Base-by-base conservation (phyloP, 225 moss, liverwort and hornwort genomes). In the Antitrichia curtipendula region DNA sequence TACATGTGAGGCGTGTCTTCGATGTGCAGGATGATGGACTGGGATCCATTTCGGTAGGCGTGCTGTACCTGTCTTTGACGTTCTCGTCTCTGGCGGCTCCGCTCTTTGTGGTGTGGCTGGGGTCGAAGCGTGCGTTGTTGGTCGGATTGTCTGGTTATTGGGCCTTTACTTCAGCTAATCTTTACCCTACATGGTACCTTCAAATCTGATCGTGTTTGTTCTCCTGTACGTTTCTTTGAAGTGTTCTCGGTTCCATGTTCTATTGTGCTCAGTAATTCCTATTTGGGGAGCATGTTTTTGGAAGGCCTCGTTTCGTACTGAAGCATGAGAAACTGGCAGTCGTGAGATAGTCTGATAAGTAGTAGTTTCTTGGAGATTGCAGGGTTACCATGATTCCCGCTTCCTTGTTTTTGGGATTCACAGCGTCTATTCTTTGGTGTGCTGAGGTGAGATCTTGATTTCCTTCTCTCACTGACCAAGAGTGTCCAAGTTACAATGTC, bases 351-450 rank as follows among this genome's bases (percentile, higher is more conserved):
- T 59, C 86, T 92, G 69, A 89, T 19, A 57, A 75, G 58, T 65
- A 58, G 36, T 85, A 56, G 12, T 86, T 86, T 17, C 56, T 83
- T 78, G 82, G 83, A 70, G 81, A 69, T 82, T 90, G 90, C 96
- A 96, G 96, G 96, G 90, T 83, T 88, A 96, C 96, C 45, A 88
- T 99, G 91, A 93, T 96, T 83, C 95, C 96, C 69, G 95, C 99
- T 71, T 94, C 99, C 62, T 54, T 96, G 43, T 93, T 94, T 87
- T 87, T 99, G 86, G 99, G 99, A 72, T 96, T 97, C 84, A 99
- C 97, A 74, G 97, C 99, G n/a, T 96, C 99, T 43, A 91, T 99
- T 70, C 85, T 99, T 63, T 99, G 99, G 99, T 95, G 97, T 91
- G 97, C 97, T 66, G 94, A 99, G 96, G 97, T 97, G 90, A 95